These are phyloP conservation scores for Lactarius pseudohatsudake DNA, from an alignment of 768 basidiomycete genomes.

Conservation along the genomic window DNA sequence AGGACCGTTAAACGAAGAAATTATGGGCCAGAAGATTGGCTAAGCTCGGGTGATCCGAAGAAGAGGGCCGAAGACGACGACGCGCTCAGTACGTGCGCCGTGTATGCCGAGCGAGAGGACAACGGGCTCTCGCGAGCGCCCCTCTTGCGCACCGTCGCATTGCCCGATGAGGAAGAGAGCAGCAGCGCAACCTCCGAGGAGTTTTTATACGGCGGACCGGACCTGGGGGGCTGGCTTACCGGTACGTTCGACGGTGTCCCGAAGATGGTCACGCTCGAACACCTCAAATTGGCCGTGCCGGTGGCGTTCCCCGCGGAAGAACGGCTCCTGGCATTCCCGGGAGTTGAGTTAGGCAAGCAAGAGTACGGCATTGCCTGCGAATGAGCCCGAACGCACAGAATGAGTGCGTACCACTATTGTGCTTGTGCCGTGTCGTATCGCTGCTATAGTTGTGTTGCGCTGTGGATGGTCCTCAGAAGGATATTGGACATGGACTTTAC, in stretches of 20 bases:
- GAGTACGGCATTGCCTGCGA: neutral
- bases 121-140: neutral
- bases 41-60: neutral
- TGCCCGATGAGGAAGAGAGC: neutral
- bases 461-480: neutral
- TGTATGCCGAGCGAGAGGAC: neutral
- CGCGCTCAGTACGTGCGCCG: neutral
- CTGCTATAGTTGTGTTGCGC: neutral
- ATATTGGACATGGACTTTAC: neutral
- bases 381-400: neutral
- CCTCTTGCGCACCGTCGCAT: neutral
- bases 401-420: neutral
- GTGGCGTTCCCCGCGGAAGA: slow-evolving; percentile 3
- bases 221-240: slow-evolving; percentile 7
- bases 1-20: neutral
- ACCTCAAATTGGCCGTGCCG: neutral
- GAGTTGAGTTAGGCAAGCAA: neutral
- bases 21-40: neutral
- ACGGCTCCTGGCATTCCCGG: neutral
- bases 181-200: neutral
- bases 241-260: neutral
- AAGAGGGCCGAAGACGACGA: neutral
- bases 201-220: neutral
- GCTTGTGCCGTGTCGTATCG: neutral
- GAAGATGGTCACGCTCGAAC: neutral